phyloP scores from a whole-genome alignment of 1,139 yeast species.

The Schizosaccharomyces versatilis region DNA sequence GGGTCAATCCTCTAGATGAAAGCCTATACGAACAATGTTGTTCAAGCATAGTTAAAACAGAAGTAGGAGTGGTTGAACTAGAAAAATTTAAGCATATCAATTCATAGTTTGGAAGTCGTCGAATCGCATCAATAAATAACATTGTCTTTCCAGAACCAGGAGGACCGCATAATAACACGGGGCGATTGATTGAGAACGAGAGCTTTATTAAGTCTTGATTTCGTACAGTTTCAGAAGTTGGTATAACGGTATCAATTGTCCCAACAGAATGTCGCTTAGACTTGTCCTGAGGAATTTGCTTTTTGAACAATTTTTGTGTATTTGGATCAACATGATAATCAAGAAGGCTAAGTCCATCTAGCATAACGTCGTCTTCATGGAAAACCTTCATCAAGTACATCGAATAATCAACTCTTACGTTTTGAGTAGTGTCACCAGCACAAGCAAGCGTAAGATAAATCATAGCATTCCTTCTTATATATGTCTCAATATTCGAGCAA shows the following conservation, averaged over 20 bases:
- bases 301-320: too few relatives aligned
- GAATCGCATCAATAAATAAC: slow-evolving; percentile 54
- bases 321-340: too few relatives aligned
- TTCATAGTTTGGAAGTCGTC: slow-evolving; percentile 35
- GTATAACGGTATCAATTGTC: slow-evolving; percentile 26
- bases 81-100: slow-evolving; percentile 61
- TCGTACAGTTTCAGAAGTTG: slow-evolving; percentile 56
- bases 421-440: too few relatives aligned
- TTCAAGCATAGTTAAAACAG: slow-evolving; percentile 43
- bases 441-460: too few relatives aligned
- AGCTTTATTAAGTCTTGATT: slow-evolving; percentile 43
- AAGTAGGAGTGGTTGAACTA: slow-evolving; percentile 48
- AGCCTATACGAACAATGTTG: slow-evolving; percentile 46
- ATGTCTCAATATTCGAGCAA: too few relatives aligned
- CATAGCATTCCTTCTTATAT: too few relatives aligned
- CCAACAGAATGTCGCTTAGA: too few relatives aligned
- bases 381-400: too few relatives aligned
- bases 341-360: too few relatives aligned
- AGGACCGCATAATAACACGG: slow-evolving; percentile 74
- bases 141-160: slow-evolving; percentile 96
- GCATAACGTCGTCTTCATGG: too few relatives aligned
- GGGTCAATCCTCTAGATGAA: slow-evolving; percentile 28
- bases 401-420: too few relatives aligned
- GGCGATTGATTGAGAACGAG: slow-evolving; percentile 33
- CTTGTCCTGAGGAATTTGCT: too few relatives aligned